Conservation (phyloP, 192 early-diverging fungal genomes). For the Chytriomyces confervae region DNA sequence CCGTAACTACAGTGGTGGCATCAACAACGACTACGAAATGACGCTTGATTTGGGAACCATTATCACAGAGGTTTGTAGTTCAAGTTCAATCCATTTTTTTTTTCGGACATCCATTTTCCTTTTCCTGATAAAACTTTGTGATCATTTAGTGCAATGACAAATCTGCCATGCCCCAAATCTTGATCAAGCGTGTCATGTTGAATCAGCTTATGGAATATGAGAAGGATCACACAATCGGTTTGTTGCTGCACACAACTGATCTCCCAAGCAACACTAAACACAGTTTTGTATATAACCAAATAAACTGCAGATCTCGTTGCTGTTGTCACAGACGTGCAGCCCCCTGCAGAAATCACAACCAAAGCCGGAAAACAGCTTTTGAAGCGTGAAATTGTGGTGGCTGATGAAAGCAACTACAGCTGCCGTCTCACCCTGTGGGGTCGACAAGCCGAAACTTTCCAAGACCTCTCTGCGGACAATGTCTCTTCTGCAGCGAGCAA, state of each 20-base stretch:
- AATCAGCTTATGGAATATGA: constrained; percentile 69
- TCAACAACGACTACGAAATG: constrained; percentile 94
- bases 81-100: constrained; percentile 11
- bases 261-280: not conserved
- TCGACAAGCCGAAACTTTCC: constrained; percentile 72
- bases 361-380: constrained; percentile 68
- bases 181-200: constrained; percentile 75
- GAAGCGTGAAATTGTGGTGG: constrained; percentile 85
- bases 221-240: constrained; percentile 71
- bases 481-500: constrained; percentile 26
- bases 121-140: not conserved
- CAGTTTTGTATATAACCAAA: constrained; percentile 5
- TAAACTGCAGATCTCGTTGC: constrained; percentile 75
- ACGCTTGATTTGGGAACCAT: constrained; percentile 73
- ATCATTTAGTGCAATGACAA: constrained; percentile 60
- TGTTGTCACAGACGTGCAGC: constrained; percentile 68
- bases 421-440: constrained; percentile 90
- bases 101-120: not conserved
- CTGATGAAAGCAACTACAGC: constrained; percentile 73
- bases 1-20: constrained; percentile 69
- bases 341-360: constrained; percentile 66
- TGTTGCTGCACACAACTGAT: not conserved
- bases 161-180: constrained; percentile 56
- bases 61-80: constrained; percentile 58
- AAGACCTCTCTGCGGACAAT: not conserved